A percentile compares a stretch with the other conserved stretches of the same genome.
Evolutionary conservation across 2,329 filamentous ascomycete genomes (phyloP).

Genomic region (Pestalotiopsis fici): DNA sequence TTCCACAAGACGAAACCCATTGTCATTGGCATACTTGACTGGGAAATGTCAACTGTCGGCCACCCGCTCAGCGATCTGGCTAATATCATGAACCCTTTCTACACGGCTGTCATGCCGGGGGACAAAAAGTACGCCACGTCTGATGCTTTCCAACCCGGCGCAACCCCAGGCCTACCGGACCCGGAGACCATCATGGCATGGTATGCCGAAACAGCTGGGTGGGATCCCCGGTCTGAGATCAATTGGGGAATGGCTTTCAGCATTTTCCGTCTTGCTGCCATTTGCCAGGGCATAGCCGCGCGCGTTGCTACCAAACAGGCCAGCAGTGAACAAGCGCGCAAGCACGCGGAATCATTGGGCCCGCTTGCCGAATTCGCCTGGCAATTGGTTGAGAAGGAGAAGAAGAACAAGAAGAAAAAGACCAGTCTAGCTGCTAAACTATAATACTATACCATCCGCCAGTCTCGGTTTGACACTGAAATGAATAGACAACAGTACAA

Average conservation of each 20-base stretch:
- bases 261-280: slow-evolving; percentile 61
- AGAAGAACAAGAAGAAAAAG: slow-evolving; percentile 4
- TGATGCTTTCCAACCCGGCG: slow-evolving; percentile 60
- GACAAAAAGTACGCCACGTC: slow-evolving; percentile 25
- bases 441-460: not conserved
- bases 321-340: slow-evolving; percentile 78
- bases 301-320: slow-evolving; percentile 83
- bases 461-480: not conserved
- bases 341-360: slow-evolving; percentile 68
- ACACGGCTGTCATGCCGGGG: slow-evolving; percentile 31
- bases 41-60: slow-evolving; percentile 98
- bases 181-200: slow-evolving; percentile 59
- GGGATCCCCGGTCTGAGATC: slow-evolving; percentile 60
- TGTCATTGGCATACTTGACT: slow-evolving; percentile 90
- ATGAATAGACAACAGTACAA: too few species aligned
- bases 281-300: slow-evolving; percentile 88
- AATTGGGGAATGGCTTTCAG: slow-evolving; percentile 64
- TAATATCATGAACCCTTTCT: slow-evolving; percentile 67
- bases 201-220: slow-evolving; percentile 71
- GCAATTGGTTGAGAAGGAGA: slow-evolving; percentile 59
- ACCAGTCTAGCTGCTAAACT: slow-evolving; percentile 1
- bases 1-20: slow-evolving; percentile 87
- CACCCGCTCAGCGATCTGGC: slow-evolving; percentile 89
- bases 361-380: slow-evolving; percentile 80
- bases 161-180: slow-evolving; percentile 57